phyloP scores from a whole-genome alignment of 139 green algal species.

The Mychonastes homosphaera region DNA sequence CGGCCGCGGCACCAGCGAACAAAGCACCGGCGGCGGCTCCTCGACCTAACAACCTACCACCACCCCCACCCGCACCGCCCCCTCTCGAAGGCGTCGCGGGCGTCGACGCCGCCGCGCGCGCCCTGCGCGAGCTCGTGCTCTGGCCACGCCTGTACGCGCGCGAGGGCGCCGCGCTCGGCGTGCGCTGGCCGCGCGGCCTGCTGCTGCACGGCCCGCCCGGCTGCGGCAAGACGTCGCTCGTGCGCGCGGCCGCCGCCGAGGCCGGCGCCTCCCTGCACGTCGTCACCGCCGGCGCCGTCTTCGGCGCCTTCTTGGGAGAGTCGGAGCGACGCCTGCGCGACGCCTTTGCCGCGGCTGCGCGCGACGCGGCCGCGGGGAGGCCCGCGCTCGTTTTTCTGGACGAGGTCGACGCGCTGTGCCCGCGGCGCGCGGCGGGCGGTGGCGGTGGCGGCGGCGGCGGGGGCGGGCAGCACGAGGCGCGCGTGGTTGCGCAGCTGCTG shows the following conservation, averaged over 20 bases:
- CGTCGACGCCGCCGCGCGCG: too few species aligned
- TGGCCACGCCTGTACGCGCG: conserved; percentile 45
- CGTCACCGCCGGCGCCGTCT: conserved; percentile 46
- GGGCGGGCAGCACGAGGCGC: conserved; percentile 54
- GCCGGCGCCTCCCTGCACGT: conserved; percentile 43
- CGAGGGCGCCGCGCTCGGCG: conserved; percentile 38
- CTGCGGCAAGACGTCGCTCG: conserved; percentile 91
- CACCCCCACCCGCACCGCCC: too few species aligned
- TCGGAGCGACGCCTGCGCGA: conserved; percentile 73
- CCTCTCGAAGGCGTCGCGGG: too few species aligned
- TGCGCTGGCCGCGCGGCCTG: conserved; percentile 60
- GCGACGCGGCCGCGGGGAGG: conserved; percentile 28
- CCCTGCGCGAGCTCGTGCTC: conserved; percentile 52
- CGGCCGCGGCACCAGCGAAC: too few species aligned
- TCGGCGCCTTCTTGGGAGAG: conserved; percentile 73
- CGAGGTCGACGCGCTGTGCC: conserved; percentile 80
- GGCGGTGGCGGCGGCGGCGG: conserved; percentile 30
- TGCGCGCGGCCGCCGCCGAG: conserved; percentile 56
- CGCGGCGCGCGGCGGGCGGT: too few species aligned
- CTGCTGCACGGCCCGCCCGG: conserved; percentile 69
- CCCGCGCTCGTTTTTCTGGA: conserved; percentile 79
- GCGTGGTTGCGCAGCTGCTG: conserved; percentile 87
- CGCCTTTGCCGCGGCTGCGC: conserved; percentile 55
- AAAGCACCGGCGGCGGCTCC: too few species aligned
- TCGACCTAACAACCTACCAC: too few species aligned